phyloP scores from a whole-genome alignment of 805 yeast species.

The Yamadazyma philogaea region DNA sequence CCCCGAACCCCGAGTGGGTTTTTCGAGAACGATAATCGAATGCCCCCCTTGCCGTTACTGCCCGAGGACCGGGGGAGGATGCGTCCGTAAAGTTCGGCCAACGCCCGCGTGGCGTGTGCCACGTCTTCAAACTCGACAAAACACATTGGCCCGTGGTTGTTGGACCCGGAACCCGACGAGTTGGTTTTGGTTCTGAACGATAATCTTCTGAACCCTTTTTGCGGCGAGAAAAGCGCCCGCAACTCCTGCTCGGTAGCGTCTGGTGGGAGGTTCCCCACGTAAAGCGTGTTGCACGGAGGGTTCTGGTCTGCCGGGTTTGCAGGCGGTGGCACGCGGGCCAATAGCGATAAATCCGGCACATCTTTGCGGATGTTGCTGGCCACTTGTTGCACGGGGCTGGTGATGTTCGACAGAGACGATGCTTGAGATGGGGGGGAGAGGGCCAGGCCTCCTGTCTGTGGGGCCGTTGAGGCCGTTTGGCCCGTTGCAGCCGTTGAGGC shows the following conservation, averaged over 20 bases:
- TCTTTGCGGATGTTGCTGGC: conserved; percentile 23
- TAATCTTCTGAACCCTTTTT: conserved; percentile 87
- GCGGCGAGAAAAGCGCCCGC: conserved; percentile 80
- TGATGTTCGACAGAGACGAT: conserved; percentile 8
- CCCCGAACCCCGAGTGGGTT: conserved; percentile 97
- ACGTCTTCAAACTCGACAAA: conserved; percentile 98
- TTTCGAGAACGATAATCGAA: conserved; percentile 88
- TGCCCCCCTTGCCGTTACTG: conserved; percentile 81
- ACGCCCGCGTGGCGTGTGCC: conserved; percentile 85
- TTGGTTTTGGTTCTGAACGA: conserved; percentile 71
- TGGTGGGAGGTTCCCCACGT: conserved; percentile 96
- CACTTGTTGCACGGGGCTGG: conserved; percentile 12
- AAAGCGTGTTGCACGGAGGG: conserved; percentile 96
- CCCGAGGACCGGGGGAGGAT: conserved; percentile 77
- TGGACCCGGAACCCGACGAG: conserved; percentile 30
- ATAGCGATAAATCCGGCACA: conserved; percentile 64
- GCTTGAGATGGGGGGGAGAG: conserved; percentile 1
- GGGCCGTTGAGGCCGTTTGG: too few relatives aligned
- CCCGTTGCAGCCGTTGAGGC: conserved; percentile 9
- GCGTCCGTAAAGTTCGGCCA: conserved; percentile 91
- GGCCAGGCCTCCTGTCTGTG: too few relatives aligned
- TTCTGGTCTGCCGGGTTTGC: conserved; percentile 99
- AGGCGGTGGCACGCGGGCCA: conserved; percentile 83
- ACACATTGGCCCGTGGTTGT: conserved; percentile 94
- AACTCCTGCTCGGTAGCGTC: conserved; percentile 94